Evolutionary conservation across 441 rosid genomes (phyloP).

Genomic region (Brassica balearica): DNA sequence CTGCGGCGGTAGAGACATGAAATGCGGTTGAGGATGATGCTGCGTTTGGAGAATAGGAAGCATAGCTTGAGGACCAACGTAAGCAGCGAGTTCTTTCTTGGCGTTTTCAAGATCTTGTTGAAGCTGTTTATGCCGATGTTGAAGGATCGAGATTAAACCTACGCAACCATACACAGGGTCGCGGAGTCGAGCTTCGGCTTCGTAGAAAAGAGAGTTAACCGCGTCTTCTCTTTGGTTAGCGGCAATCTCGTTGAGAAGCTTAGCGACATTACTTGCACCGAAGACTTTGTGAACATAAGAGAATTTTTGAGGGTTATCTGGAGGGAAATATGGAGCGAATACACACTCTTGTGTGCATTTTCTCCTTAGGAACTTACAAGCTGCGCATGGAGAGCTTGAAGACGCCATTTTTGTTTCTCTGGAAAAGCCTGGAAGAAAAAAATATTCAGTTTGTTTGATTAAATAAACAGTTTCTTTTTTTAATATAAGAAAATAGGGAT

Average conservation of each 20-base stretch:
- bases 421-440: constrained; percentile 14
- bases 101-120: constrained; percentile 62
- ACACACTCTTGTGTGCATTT: constrained; percentile 94
- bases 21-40: constrained; percentile 33
- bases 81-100: constrained; percentile 67
- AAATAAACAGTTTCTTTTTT: constrained; percentile 1
- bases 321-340: constrained; percentile 94
- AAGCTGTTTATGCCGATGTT: constrained; percentile 65
- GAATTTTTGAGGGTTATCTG: constrained; percentile 86
- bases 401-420: constrained; percentile 57
- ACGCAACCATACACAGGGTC: constrained; percentile 96
- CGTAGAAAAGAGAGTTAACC: constrained; percentile 84
- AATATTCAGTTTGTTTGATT: neutral
- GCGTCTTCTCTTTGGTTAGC: constrained; percentile 81
- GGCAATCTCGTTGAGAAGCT: constrained; percentile 74
- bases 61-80: constrained; percentile 77
- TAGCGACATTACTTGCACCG: constrained; percentile 89
- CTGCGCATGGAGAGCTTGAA: constrained; percentile 90
- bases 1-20: constrained; percentile 39
- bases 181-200: constrained; percentile 80
- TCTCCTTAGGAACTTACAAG: constrained; percentile 80
- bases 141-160: constrained; percentile 77
- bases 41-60: constrained; percentile 57
- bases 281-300: constrained; percentile 82
- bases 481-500: constrained; percentile 39